phyloP scores from a whole-genome alignment of 164 flowering plant genomes.

The Magnolia kwangsiensis region DNA sequence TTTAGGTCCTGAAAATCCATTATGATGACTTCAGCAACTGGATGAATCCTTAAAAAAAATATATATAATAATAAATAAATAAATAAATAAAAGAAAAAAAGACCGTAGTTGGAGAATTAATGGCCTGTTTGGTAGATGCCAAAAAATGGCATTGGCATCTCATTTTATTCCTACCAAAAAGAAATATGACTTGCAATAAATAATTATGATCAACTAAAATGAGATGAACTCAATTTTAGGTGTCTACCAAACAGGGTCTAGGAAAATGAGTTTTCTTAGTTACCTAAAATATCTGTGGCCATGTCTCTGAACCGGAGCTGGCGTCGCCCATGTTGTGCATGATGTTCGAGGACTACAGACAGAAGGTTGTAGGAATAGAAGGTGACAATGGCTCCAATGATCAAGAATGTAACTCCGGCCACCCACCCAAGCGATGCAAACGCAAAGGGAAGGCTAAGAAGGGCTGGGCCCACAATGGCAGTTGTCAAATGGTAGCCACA shows the following conservation, averaged over 20 bases:
- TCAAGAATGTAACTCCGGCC: conserved; percentile 44
- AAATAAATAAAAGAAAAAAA: too few species aligned
- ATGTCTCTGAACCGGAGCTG: conserved; percentile 81
- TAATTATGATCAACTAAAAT: too few species aligned
- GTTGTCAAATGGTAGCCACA: conserved; percentile 84
- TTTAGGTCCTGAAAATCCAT: conserved; percentile 44
- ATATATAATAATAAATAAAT: too few species aligned
- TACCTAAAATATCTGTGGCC: conserved; percentile 77
- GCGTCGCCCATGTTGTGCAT: conserved; percentile 63
- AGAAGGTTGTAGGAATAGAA: conserved; percentile 82
- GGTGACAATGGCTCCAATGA: conserved; percentile 20
- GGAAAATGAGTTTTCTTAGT: background rate
- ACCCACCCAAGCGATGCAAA: conserved; percentile 73
- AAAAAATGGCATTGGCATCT: too few species aligned
- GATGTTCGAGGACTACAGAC: conserved; percentile 74
- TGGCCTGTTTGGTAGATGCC: too few species aligned
- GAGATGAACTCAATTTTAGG: background rate
- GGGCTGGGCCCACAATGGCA: conserved; percentile 79
- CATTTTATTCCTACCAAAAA: too few species aligned
- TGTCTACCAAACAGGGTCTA: background rate
- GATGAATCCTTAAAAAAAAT: too few species aligned
- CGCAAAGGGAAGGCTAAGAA: conserved; percentile 78
- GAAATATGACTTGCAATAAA: too few species aligned
- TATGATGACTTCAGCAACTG: background rate
- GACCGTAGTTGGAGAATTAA: too few species aligned